These are phyloP conservation scores for Tillandsia fasciculata DNA, from an alignment of 176 grass and related monocot species.

Conservation along the genomic window DNA sequence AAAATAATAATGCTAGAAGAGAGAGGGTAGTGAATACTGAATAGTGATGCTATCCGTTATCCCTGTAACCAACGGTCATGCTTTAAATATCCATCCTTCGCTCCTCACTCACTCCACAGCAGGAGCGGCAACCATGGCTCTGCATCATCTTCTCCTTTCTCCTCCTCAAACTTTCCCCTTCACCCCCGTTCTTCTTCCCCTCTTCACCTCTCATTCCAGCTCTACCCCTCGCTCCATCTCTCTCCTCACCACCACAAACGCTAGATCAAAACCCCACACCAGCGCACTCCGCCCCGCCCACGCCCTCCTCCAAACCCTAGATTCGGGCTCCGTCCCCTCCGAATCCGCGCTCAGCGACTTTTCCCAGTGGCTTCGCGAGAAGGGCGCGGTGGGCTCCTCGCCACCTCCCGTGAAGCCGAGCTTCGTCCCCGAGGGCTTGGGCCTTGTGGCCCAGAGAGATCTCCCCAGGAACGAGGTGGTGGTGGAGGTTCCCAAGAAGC, in stretches of 20 bases:
- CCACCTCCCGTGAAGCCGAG: slow-evolving; percentile 25
- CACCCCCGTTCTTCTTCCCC: slow-evolving; percentile 6
- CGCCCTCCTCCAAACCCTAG: slow-evolving; percentile 12
- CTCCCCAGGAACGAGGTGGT: slow-evolving; percentile 63
- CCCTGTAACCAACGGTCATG: too few species aligned
- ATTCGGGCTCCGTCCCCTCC: slow-evolving; percentile 8
- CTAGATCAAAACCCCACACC: too few species aligned
- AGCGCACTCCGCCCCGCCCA: background rate
- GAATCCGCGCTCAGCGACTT: slow-evolving; percentile 48
- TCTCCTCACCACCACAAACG: background rate
- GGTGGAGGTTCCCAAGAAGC: slow-evolving; percentile 75
- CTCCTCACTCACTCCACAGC: too few species aligned
- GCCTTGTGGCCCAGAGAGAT: slow-evolving; percentile 55
- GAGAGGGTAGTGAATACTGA: too few species aligned
- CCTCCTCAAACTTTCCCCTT: background rate
- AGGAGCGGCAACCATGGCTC: slow-evolving; percentile 17
- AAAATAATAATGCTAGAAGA: too few species aligned
- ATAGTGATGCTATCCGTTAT: too few species aligned
- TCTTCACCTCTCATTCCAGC: slow-evolving; percentile 5
- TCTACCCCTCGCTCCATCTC: slow-evolving; percentile 15
- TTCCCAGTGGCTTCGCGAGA: slow-evolving; percentile 51
- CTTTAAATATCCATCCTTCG: background rate
- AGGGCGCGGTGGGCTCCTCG: slow-evolving; percentile 31
- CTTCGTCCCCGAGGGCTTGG: slow-evolving; percentile 60
- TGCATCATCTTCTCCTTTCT: slow-evolving; percentile 12